Evolutionary conservation across 2,329 filamentous ascomycete genomes (phyloP).

Genomic region (Westerdykella ornata): DNA sequence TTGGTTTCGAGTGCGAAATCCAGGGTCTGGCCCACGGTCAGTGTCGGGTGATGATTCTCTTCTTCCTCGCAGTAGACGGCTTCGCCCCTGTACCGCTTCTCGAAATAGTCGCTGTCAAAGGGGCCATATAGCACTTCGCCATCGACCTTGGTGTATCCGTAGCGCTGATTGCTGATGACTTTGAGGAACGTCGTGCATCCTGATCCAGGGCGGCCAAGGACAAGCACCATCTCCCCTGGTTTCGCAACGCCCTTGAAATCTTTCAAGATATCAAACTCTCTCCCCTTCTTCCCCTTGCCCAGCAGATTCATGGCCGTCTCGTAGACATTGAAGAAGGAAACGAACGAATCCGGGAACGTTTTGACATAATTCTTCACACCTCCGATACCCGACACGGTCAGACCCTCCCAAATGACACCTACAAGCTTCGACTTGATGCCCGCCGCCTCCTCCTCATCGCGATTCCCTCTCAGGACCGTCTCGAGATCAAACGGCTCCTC

Average conservation of each 20-base stretch:
- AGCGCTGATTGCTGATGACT: constrained; percentile 50
- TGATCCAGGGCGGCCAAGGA: constrained; percentile 66
- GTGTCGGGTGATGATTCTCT: constrained; percentile 74
- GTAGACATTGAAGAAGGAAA: constrained; percentile 69
- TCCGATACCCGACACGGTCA: constrained; percentile 70
- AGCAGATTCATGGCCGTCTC: constrained; percentile 58
- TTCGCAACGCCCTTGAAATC: constrained; percentile 54
- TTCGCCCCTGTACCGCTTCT: constrained; percentile 67
- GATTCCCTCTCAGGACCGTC: constrained; percentile 61
- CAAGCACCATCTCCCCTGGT: constrained; percentile 83
- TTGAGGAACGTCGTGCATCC: constrained; percentile 52
- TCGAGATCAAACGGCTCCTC: constrained; percentile 66
- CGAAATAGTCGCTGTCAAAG: constrained; percentile 63
- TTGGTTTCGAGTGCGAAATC: constrained; percentile 81
- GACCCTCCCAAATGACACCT: constrained; percentile 67
- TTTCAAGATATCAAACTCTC: constrained; percentile 66
- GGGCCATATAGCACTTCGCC: constrained; percentile 74
- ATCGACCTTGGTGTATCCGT: constrained; percentile 53
- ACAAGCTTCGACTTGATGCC: constrained; percentile 71
- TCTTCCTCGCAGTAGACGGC: constrained; percentile 83
- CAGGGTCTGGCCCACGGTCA: constrained; percentile 83
- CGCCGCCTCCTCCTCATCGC: constrained; percentile 64
- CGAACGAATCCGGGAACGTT: constrained; percentile 72
- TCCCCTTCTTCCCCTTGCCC: constrained; percentile 60
- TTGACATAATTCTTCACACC: constrained; percentile 64